A percentile compares a stretch with the other conserved stretches of the same genome.
Conservation (phyloP, 345 rosid species). For the Chamaenerion angustifolium region DNA sequence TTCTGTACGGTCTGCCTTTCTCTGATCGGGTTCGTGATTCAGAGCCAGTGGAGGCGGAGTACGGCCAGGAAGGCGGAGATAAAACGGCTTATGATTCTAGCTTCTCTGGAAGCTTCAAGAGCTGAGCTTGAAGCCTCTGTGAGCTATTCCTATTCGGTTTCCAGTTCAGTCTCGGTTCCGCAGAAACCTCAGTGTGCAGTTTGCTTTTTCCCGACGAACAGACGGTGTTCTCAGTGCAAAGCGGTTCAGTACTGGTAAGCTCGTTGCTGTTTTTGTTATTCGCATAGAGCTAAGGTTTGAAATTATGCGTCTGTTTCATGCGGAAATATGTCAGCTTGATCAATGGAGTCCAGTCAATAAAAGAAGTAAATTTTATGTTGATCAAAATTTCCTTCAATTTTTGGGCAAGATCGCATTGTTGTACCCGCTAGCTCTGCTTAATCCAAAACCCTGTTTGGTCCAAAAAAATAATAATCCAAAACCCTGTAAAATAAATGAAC, state of each 20-base stretch:
- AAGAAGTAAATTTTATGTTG: no score
- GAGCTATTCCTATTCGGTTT: conserved; percentile 11
- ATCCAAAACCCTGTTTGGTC: no score
- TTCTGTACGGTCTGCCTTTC: conserved; percentile 19
- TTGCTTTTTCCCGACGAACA: conserved; percentile 62
- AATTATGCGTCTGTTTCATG: no score
- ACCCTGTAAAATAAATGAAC: no score
- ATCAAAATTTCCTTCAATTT: no score
- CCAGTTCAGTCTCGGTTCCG: neutral
- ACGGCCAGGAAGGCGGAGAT: conserved; percentile 59
- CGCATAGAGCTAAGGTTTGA: neutral
- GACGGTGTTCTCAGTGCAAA: conserved; percentile 81
- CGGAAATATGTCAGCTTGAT: no score
- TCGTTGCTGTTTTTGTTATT: neutral
- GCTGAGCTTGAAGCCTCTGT: conserved; percentile 68
- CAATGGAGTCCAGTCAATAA: neutral
- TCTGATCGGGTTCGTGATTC: conserved; percentile 25
- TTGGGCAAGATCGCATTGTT: no score
- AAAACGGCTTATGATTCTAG: conserved; percentile 56
- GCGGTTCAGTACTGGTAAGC: conserved; percentile 83
- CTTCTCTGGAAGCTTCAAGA: conserved; percentile 72
- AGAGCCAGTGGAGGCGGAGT: conserved; percentile 60
- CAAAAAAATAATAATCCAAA: no score
- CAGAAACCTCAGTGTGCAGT: conserved; percentile 40
- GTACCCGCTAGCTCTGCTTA: no score